Base-by-base conservation (phyloP, 2,329 filamentous ascomycete species). In the Penicillium freii region DNA sequence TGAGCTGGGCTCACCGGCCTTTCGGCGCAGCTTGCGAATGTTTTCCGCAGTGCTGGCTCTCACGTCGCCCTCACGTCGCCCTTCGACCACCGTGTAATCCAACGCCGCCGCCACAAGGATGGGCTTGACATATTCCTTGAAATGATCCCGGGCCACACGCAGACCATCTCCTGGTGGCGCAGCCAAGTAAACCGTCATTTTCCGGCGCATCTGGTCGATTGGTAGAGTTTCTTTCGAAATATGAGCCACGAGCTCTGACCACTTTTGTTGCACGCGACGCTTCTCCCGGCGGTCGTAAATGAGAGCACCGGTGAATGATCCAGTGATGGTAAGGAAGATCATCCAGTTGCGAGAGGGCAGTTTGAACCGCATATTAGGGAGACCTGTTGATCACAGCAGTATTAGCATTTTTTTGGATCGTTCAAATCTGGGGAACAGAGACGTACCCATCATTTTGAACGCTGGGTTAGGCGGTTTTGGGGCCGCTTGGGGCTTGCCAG, bases 301-400 rank as follows among this genome's bases (percentile, higher is more conserved):
- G 55, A 97, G 82, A 51, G 91, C 89, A 17, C 85, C 86, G 6
- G 90, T 86, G 71, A 96, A 89, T 46, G 90, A 85, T 52, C 87
- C 87, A 11, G 88, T 88, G 54, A 97, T 75, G 46, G 88, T 82
- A 75, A 92, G 86, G 79, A 99, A 99, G 69, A 99, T 97, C 77
- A 94, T 86, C 94, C 94, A 99, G 74, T 97, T 97, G 60, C 94
- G 89, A 19, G 93, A 97, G 8, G 94, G 94, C 19, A 99, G 85
- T 75, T 87, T 91, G 66, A 87, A 83, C 58, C 90, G 89, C 60
- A 97, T 84, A 65, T 88, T 89, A 50, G 93, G 93, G 57, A 99
- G 80, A 56, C 93, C 93, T 88, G 56, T 57, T 47, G 21, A 42
- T 45, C 19, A 52, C 42, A 39, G 17, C 42, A 45, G 19, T 38